Evolutionary conservation across 2,329 filamentous ascomycete genomes (phyloP).

Genomic region (Clarireedia sp.): DNA sequence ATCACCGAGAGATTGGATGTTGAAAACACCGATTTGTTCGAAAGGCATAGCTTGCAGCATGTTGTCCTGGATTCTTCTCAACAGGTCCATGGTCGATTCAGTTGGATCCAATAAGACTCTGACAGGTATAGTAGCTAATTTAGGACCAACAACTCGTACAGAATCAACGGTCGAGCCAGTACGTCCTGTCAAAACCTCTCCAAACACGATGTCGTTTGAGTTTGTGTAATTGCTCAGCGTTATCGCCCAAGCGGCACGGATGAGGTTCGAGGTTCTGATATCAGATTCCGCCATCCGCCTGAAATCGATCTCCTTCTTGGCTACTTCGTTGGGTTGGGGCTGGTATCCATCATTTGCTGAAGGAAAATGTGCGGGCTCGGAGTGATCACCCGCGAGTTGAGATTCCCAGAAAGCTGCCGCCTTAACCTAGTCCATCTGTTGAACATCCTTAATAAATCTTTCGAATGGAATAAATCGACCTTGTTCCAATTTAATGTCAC

Average conservation of each 20-base stretch:
- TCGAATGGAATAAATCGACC: slow-evolving; percentile 17
- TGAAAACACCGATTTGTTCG: slow-evolving; percentile 35
- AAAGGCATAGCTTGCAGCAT: slow-evolving; percentile 34
- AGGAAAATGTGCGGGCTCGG: slow-evolving; percentile 38
- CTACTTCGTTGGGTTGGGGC: neutral
- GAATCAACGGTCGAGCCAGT: slow-evolving; percentile 33
- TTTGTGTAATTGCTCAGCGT: slow-evolving; percentile 33
- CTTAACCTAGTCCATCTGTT: slow-evolving; percentile 32
- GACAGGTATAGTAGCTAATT: slow-evolving; percentile 35
- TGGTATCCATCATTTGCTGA: slow-evolving; percentile 9
- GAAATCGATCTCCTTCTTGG: neutral
- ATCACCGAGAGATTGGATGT: slow-evolving; percentile 14
- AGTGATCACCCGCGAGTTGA: slow-evolving; percentile 36
- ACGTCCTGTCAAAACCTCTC: slow-evolving; percentile 36
- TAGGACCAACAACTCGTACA: slow-evolving; percentile 36
- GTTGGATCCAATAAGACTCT: neutral
- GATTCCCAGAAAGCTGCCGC: slow-evolving; percentile 40
- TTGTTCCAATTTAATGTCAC: slow-evolving; percentile 21
- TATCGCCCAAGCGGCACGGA: slow-evolving; percentile 33
- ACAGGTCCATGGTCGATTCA: neutral
- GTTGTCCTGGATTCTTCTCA: neutral
- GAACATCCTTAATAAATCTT: slow-evolving; percentile 40
- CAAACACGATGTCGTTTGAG: slow-evolving; percentile 35
- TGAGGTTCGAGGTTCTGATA: slow-evolving; percentile 16
- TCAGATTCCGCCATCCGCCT: slow-evolving; percentile 1